A percentile compares a stretch with the other conserved stretches of the same genome.
phyloP scores from a whole-genome alignment of 2,329 filamentous ascomycete species.

The Erysiphe pulchra region DNA sequence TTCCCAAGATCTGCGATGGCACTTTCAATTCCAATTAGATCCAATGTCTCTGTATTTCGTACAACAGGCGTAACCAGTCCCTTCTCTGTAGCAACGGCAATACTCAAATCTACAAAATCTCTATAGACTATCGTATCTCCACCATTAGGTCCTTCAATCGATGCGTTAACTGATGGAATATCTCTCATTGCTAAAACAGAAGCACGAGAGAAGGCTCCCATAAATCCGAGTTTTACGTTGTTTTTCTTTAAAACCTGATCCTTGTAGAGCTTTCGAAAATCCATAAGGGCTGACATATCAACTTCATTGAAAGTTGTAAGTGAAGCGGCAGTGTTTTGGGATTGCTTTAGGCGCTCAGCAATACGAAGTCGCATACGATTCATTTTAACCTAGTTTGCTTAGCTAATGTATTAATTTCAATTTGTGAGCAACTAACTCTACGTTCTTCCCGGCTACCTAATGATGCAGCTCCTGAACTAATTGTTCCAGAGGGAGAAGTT shows the following conservation, averaged over 20 bases:
- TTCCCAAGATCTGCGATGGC: slow-evolving; percentile 82
- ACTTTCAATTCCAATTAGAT: slow-evolving; percentile 72
- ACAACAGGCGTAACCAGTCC: slow-evolving; percentile 92
- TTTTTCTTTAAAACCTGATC: slow-evolving; percentile 90
- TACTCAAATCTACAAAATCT: slow-evolving; percentile 93
- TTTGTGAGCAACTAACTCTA: slow-evolving; percentile 30
- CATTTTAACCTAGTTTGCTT: slow-evolving; percentile 72
- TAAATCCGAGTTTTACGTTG: slow-evolving; percentile 95
- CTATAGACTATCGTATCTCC: slow-evolving; percentile 96
- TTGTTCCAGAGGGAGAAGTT: slow-evolving; percentile 8
- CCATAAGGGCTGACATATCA: slow-evolving; percentile 94
- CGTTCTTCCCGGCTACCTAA: slow-evolving; percentile 66
- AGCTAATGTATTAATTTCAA: slow-evolving; percentile 2
- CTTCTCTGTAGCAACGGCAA: slow-evolving; percentile 93
- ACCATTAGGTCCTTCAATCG: slow-evolving; percentile 82
- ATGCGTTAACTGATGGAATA: slow-evolving; percentile 83
- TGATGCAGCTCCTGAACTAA: slow-evolving; percentile 15
- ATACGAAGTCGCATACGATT: slow-evolving; percentile 97
- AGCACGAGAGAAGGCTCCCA: slow-evolving; percentile 89
- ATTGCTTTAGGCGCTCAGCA: slow-evolving; percentile 93
- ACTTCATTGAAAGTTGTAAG: slow-evolving; percentile 98
- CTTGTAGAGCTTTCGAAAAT: slow-evolving; percentile 93
- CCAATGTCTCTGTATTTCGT: slow-evolving; percentile 71
- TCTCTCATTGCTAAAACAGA: slow-evolving; percentile 82
- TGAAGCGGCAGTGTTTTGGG: slow-evolving; percentile 91